Conservation (phyloP, 2,329 filamentous ascomycete genomes). For the Plenodomus biglobosus region DNA sequence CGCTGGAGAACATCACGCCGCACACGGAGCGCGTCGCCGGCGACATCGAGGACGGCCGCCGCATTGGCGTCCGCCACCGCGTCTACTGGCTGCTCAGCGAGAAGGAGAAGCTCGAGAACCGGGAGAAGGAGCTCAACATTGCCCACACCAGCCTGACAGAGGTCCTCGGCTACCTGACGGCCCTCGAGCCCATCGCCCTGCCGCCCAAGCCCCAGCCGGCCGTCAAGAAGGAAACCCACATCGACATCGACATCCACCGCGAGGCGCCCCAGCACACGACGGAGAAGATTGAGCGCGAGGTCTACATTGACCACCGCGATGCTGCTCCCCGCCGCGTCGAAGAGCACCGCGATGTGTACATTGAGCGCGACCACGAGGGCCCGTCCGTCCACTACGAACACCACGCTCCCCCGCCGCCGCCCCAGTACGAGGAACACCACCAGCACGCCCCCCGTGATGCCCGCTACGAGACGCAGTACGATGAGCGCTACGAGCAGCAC, state of each 20-base stretch:
- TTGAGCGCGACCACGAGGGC: conserved; percentile 32
- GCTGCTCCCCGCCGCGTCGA: conserved; percentile 27
- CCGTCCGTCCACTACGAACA: conserved; percentile 28
- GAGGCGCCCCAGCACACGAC: conserved; percentile 24
- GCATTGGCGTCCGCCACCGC: conserved; percentile 42
- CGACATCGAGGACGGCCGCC: conserved; percentile 39
- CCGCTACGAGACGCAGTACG: conserved; percentile 19
- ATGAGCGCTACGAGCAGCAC: conserved; percentile 26
- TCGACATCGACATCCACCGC: conserved; percentile 37
- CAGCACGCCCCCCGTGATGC: conserved; percentile 6
- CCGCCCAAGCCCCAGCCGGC: conserved; percentile 22
- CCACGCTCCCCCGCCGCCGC: background rate
- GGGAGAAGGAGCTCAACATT: conserved; percentile 40
- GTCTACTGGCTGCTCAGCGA: conserved; percentile 45
- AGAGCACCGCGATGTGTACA: conserved; percentile 34
- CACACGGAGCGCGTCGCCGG: conserved; percentile 41
- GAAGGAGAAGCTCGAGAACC: conserved; percentile 44
- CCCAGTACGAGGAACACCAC: conserved; percentile 26
- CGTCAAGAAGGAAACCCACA: conserved; percentile 27
- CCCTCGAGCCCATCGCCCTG: conserved; percentile 35
- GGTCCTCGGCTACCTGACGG: conserved; percentile 40
- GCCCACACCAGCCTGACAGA: conserved; percentile 40
- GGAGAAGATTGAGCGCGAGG: conserved; percentile 33
- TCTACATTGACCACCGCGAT: conserved; percentile 31
- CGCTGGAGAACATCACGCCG: conserved; percentile 42